phyloP scores from a whole-genome alignment of 2,329 filamentous ascomycete species.

The Didymella sp. region DNA sequence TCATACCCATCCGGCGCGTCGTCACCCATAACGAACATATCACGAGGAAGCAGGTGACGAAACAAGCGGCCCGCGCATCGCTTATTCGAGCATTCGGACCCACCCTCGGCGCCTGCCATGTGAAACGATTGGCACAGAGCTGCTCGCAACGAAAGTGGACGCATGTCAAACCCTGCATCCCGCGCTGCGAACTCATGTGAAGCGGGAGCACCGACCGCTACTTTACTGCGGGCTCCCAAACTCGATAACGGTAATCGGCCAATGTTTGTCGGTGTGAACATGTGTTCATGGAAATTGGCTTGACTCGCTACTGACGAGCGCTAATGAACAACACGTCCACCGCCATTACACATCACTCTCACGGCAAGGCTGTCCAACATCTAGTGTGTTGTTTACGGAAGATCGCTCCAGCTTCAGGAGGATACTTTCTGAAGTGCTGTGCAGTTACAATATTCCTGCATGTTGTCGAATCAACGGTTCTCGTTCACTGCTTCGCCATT shows the following conservation, averaged over 20 bases:
- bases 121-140: not conserved
- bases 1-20: not conserved
- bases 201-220: constrained; percentile 13
- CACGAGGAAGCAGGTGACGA: not conserved
- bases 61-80: not conserved
- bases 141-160: no score
- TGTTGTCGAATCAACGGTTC: no score
- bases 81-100: not conserved
- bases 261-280: constrained; percentile 3
- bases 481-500: no score
- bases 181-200: constrained; percentile 9
- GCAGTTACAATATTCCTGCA: not conserved
- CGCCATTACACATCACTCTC: not conserved
- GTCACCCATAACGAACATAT: constrained; percentile 1
- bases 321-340: not conserved
- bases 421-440: no score
- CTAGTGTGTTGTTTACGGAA: not conserved
- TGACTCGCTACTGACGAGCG: not conserved
- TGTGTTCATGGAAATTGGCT: not conserved
- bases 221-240: not conserved
- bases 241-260: not conserved
- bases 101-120: not conserved
- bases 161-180: constrained; percentile 2
- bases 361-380: not conserved
- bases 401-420: no score